phyloP scores from a whole-genome alignment of 345 rosid genomes.

The Euphorbia lathyris region DNA sequence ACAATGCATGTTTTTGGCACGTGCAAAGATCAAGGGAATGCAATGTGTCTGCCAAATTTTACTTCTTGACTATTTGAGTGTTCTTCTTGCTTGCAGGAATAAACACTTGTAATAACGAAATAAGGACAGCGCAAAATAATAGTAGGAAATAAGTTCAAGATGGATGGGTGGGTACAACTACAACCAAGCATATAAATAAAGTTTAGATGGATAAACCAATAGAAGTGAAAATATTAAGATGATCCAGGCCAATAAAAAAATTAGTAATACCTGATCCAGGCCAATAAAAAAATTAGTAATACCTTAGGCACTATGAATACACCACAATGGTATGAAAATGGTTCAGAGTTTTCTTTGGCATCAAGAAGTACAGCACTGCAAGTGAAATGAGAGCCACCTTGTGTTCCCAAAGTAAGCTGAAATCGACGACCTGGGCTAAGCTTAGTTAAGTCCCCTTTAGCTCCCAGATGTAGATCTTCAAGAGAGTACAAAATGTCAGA shows the following conservation, averaged over 20 bases:
- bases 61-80: background rate
- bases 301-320: constrained; percentile 96
- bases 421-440: constrained; percentile 57
- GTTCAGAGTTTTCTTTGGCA: constrained; percentile 45
- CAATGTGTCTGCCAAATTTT: background rate
- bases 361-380: constrained; percentile 80
- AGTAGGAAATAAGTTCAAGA: background rate
- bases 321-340: constrained; percentile 62
- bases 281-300: background rate
- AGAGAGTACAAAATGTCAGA: constrained; percentile 64
- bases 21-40: background rate
- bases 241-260: constrained; percentile 1
- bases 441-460: constrained; percentile 54
- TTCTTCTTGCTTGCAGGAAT: background rate
- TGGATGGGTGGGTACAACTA: background rate
- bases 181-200: background rate
- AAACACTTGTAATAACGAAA: background rate
- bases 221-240: background rate
- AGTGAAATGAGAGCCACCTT: constrained; percentile 50
- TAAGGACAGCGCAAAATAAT: background rate
- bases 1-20: background rate
- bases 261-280: constrained; percentile 39
- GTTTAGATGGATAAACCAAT: constrained; percentile 4
- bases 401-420: constrained; percentile 56
- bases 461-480: constrained; percentile 73